phyloP scores from a whole-genome alignment of 2,329 filamentous ascomycete genomes.

The Aureobasidium leucospermi region DNA sequence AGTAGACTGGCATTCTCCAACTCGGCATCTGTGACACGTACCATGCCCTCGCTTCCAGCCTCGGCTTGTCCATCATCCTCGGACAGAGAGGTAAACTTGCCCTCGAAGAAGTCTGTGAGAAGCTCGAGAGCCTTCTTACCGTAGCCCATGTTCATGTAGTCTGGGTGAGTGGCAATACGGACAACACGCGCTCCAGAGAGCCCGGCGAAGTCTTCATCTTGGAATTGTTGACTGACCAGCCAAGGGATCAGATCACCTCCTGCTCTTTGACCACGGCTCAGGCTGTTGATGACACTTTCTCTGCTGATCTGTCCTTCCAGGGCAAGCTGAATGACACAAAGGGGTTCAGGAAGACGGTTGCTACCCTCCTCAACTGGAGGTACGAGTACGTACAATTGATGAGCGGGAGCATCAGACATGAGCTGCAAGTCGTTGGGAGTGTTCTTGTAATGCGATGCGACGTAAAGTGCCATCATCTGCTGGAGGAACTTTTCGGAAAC shows the following conservation, averaged over 20 bases:
- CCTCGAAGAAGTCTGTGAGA: conserved; percentile 87
- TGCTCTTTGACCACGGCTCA: conserved; percentile 82
- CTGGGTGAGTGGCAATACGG: conserved; percentile 91
- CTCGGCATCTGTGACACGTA: conserved; percentile 74
- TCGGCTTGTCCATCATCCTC: conserved; percentile 53
- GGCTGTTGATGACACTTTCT: conserved; percentile 81
- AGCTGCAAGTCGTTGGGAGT: conserved; percentile 96
- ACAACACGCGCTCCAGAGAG: conserved; percentile 89
- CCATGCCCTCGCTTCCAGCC: conserved; percentile 49
- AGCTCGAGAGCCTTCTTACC: conserved; percentile 82
- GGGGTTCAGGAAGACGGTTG: conserved; percentile 77
- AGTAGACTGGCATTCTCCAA: conserved; percentile 68
- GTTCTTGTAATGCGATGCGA: conserved; percentile 97
- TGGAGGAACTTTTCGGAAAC: conserved; percentile 96
- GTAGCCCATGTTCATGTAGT: conserved; percentile 89
- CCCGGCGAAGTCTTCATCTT: conserved; percentile 91
- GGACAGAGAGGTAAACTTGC: conserved; percentile 77
- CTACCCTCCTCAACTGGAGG: conserved; percentile 73
- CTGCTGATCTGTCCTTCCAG: conserved; percentile 92
- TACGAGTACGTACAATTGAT: conserved; percentile 91
- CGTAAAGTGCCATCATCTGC: conserved; percentile 96
- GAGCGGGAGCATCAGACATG: conserved; percentile 94
- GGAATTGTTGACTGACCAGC: conserved; percentile 96
- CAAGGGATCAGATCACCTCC: conserved; percentile 93
- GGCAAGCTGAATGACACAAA: conserved; percentile 90